Percentiles rank a stretch among this genome's conserved stretches.
Conservation (phyloP, 164 flowering plant genomes). For the Cinnamomum chago region DNA sequence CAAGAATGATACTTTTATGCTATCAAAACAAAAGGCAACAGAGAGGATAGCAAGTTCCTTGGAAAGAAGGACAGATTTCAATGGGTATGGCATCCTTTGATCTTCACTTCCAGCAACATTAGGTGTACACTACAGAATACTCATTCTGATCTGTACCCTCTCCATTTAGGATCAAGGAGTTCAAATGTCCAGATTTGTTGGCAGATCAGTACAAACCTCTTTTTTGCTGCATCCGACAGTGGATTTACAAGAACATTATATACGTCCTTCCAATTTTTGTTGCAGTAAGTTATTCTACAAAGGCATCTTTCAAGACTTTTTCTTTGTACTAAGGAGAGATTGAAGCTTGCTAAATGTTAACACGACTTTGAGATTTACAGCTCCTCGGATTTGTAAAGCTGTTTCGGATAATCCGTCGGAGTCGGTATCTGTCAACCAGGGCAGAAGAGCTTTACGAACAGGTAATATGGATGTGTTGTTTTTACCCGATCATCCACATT, state of each 20-base stretch:
- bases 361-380: conserved; percentile 44
- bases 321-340: conserved; percentile 7
- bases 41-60: conserved; percentile 34
- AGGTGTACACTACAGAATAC: not conserved
- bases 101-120: not conserved
- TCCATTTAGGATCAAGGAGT: conserved; percentile 53
- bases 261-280: conserved; percentile 39
- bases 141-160: not conserved
- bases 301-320: conserved; percentile 17
- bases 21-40: conserved; percentile 50
- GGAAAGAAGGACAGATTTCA: conserved; percentile 38
- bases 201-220: conserved; percentile 63
- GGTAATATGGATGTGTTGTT: conserved; percentile 33
- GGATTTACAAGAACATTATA: conserved; percentile 50
- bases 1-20: conserved; percentile 26
- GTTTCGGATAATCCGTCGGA: conserved; percentile 35
- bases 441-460: conserved; percentile 77
- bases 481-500: not conserved
- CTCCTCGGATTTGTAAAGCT: conserved; percentile 36
- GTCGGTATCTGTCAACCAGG: conserved; percentile 42
- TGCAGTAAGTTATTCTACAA: conserved; percentile 46
- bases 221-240: conserved; percentile 55
- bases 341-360: conserved; percentile 13
- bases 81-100: conserved; percentile 46
- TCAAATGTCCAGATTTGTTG: conserved; percentile 78